Evolutionary conservation across 208 protist species (phyloP).

Genomic region (Wallacemonas rigidus): DNA sequence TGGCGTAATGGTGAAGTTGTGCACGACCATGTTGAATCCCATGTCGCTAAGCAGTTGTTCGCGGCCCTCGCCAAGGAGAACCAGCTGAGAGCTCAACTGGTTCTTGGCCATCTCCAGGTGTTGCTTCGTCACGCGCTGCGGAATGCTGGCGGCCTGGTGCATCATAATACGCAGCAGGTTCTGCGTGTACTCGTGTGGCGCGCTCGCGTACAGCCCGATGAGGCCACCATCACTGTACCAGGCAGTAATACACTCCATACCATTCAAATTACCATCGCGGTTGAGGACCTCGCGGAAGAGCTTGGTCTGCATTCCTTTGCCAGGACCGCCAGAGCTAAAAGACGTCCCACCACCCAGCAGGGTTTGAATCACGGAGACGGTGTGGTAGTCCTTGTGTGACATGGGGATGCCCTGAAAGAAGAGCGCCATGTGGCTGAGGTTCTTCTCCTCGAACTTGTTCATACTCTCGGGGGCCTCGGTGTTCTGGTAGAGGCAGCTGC

Average conservation of each 20-base stretch:
- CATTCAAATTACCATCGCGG: constrained; percentile 69
- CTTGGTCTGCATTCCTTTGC: constrained; percentile 94
- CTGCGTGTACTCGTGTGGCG: constrained; percentile 74
- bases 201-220: constrained; percentile 87
- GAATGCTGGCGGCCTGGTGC: constrained; percentile 76
- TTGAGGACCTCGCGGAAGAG: constrained; percentile 90
- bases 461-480: constrained; percentile 86
- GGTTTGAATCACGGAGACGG: constrained; percentile 87
- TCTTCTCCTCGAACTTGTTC: constrained; percentile 93
- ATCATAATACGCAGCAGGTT: constrained; percentile 78
- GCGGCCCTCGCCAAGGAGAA: constrained; percentile 80
- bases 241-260: constrained; percentile 90
- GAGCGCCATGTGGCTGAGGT: constrained; percentile 85
- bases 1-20: constrained; percentile 79
- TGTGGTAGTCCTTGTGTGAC: constrained; percentile 85
- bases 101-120: constrained; percentile 91
- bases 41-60: constrained; percentile 88
- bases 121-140: constrained; percentile 65
- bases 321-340: constrained; percentile 91
- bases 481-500: constrained; percentile 70
- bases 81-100: constrained; percentile 82
- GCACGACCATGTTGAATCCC: constrained; percentile 86
- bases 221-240: constrained; percentile 91
- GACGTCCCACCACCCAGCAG: constrained; percentile 88
- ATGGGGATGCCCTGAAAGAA: constrained; percentile 88